Conservation (phyloP, 2,329 filamentous ascomycete genomes). For the Talaromyces marneffei region DNA sequence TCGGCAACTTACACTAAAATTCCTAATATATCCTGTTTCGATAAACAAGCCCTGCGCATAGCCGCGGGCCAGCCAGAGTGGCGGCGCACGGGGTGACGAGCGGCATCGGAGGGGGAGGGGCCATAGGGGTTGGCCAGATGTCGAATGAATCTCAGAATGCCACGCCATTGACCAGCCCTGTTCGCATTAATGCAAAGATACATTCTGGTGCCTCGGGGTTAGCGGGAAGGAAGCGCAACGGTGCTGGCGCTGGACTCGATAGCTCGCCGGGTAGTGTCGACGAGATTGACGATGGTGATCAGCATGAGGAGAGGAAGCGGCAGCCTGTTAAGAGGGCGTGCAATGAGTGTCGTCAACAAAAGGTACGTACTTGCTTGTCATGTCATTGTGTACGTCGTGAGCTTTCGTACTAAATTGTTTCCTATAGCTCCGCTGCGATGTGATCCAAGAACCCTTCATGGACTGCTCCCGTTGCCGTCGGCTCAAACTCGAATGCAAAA, state of each 20-base stretch:
- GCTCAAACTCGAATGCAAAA: slow-evolving; percentile 58
- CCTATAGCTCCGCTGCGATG: slow-evolving; percentile 59
- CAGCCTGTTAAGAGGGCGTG: slow-evolving; percentile 57
- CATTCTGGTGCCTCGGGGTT: slow-evolving; percentile 11
- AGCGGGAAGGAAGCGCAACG: slow-evolving; percentile 39
- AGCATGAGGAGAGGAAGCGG: slow-evolving; percentile 39
- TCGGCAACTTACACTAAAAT: background rate
- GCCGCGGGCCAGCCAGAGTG: slow-evolving; percentile 29
- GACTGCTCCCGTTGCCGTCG: slow-evolving; percentile 59
- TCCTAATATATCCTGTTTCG: background rate
- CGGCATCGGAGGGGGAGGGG: slow-evolving; percentile 32
- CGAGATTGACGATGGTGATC: slow-evolving; percentile 34
- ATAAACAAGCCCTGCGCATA: slow-evolving; percentile 8
- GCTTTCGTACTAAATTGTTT: slow-evolving; percentile 8
- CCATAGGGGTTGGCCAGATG: slow-evolving; percentile 19
- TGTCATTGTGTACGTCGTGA: slow-evolving; percentile 7
- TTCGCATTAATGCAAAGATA: background rate
- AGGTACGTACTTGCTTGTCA: too few species aligned
- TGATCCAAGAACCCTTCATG: slow-evolving; percentile 58
- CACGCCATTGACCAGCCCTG: slow-evolving; percentile 31
- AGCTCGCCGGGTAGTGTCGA: slow-evolving; percentile 45
- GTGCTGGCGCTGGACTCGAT: slow-evolving; percentile 39
- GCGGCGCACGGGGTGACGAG: slow-evolving; percentile 30
- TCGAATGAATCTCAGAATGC: slow-evolving; percentile 29
- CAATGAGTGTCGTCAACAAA: slow-evolving; percentile 65